Evolutionary conservation across 2,329 filamentous ascomycete species (phyloP).

Genomic region (Ceratocystis destructans): DNA sequence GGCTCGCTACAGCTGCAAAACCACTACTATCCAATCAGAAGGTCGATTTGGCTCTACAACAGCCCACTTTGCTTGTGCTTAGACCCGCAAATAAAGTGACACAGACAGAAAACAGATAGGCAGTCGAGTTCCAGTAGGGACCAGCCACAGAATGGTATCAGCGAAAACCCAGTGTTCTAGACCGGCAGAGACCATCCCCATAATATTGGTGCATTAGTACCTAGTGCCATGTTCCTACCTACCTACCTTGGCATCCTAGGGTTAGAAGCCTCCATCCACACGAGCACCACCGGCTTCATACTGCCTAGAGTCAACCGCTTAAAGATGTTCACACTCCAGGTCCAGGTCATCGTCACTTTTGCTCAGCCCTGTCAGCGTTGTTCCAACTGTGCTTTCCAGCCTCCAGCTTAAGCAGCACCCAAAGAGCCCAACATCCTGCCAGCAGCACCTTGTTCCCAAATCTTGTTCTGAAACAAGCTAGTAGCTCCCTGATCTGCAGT

Average conservation of each 20-base stretch:
- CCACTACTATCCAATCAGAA: not conserved
- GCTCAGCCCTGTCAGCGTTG: not conserved
- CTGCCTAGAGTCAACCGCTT: not conserved
- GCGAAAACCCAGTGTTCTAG: not conserved
- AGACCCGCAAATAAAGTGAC: not conserved
- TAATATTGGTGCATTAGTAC: not conserved
- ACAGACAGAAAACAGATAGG: not conserved
- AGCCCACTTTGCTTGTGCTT: not conserved
- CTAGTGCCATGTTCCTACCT: too few relatives aligned
- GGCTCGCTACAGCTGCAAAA: not conserved
- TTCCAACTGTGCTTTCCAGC: not conserved
- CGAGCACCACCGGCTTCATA: not conserved
- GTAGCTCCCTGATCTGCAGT: not conserved
- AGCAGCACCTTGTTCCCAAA: not conserved
- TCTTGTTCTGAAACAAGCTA: constrained; percentile 5
- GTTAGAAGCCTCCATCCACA: not conserved
- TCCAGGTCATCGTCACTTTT: not conserved
- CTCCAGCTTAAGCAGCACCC: not conserved
- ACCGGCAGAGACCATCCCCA: not conserved
- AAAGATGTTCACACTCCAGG: not conserved
- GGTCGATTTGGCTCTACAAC: not conserved
- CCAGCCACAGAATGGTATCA: not conserved
- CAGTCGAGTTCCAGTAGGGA: not conserved
- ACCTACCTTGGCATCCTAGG: too few relatives aligned
- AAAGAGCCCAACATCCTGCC: not conserved